These are phyloP conservation scores for Metschnikowia colocasiae DNA, from an alignment of 805 yeast genomes.

Conservation along the genomic window DNA sequence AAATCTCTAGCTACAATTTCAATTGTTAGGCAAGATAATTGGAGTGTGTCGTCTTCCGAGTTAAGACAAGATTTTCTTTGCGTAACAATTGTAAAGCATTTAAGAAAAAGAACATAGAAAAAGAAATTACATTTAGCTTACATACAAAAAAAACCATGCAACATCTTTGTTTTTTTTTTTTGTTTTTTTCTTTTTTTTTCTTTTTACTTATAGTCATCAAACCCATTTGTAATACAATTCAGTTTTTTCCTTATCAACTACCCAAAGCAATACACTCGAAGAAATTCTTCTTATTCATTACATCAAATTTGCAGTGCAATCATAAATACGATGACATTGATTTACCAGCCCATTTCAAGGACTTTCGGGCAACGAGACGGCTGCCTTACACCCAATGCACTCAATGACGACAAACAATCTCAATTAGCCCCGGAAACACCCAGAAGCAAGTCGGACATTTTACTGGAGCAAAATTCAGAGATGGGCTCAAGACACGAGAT, in stretches of 20 bases:
- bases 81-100: background rate
- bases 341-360: slow-evolving; percentile 34
- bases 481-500: slow-evolving; percentile 18
- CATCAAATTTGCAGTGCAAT: background rate
- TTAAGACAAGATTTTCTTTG: background rate
- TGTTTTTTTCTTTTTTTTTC: slow-evolving; percentile 9
- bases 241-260: background rate
- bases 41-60: background rate
- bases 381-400: slow-evolving; percentile 30
- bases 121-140: slow-evolving; percentile 14
- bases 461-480: background rate
- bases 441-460: background rate
- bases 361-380: slow-evolving; percentile 29
- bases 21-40: background rate
- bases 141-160: slow-evolving; percentile 13
- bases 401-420: slow-evolving; percentile 11
- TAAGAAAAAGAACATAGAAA: slow-evolving; percentile 8
- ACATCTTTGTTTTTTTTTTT: slow-evolving; percentile 10
- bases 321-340: slow-evolving; percentile 24
- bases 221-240: background rate
- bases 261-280: background rate
- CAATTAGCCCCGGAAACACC: background rate
- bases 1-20: background rate
- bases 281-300: background rate
- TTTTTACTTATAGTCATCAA: slow-evolving; percentile 7